Evolutionary conservation across 139 green algal genomes (phyloP).

Genomic region (Axilococcus clingmanii): DNA sequence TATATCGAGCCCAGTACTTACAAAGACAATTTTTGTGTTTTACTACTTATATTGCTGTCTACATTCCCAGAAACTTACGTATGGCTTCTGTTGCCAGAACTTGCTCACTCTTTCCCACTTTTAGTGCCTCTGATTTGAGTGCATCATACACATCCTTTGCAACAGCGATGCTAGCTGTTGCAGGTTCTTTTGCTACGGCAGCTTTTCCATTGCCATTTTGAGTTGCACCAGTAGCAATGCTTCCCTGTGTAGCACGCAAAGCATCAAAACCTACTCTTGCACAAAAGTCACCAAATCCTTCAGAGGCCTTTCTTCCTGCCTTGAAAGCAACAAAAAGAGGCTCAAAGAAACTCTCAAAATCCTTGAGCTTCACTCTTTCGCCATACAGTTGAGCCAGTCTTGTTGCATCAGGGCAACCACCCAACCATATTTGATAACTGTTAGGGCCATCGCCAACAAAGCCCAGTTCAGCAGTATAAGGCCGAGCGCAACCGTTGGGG

Average conservation of each 20-base stretch:
- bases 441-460: constrained; percentile 97
- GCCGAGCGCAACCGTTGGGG: constrained; percentile 96
- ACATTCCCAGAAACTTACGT: constrained; percentile 6
- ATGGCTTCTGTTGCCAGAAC: constrained; percentile 23
- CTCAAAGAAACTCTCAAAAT: constrained; percentile 89
- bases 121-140: constrained; percentile 38
- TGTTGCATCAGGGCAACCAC: constrained; percentile 72
- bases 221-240: constrained; percentile 26
- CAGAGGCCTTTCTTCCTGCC: constrained; percentile 30
- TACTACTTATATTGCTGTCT: too few species aligned
- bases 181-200: constrained; percentile 6
- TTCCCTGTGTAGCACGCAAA: constrained; percentile 34
- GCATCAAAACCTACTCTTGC: constrained; percentile 54
- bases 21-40: too few species aligned
- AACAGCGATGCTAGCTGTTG: neutral
- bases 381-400: constrained; percentile 69
- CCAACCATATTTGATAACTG: constrained; percentile 95
- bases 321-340: constrained; percentile 78
- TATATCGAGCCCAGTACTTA: too few species aligned
- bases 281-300: constrained; percentile 87
- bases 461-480: constrained; percentile 98
- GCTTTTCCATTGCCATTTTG: constrained; percentile 24
- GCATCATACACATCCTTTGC: constrained; percentile 35
- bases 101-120: constrained; percentile 9
- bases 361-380: constrained; percentile 74